Percentiles rank a stretch among this genome's conserved stretches.
Conservation (phyloP, 106 monocot species). For the Platanthera zijinensis region DNA sequence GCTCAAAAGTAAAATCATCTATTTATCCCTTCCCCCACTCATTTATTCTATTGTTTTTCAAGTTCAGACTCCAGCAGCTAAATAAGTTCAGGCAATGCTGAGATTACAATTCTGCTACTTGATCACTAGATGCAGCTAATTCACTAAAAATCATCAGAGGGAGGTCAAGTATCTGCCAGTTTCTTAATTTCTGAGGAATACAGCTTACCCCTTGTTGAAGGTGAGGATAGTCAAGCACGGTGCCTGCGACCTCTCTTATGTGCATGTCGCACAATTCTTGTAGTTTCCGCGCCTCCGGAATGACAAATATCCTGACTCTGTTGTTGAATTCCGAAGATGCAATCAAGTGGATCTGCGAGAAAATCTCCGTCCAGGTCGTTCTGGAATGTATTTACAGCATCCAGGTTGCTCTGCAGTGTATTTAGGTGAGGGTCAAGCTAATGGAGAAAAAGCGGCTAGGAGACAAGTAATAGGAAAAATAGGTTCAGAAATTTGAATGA, state of each 20-base stretch:
- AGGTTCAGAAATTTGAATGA: no score
- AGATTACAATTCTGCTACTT: background rate
- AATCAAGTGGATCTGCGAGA: background rate
- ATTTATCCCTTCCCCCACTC: no score
- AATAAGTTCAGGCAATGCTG: background rate
- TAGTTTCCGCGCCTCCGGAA: background rate
- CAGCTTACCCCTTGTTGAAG: background rate
- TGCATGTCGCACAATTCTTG: background rate
- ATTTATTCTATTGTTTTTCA: no score
- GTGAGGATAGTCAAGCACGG: background rate
- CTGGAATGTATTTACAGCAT: background rate
- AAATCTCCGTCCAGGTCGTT: background rate
- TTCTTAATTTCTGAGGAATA: background rate
- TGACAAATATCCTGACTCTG: background rate
- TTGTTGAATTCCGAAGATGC: background rate
- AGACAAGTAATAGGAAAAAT: no score
- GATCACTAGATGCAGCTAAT: background rate
- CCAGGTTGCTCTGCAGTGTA: background rate
- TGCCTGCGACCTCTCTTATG: background rate
- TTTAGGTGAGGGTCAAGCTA: background rate
- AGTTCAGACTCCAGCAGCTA: background rate
- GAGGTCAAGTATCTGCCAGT: background rate
- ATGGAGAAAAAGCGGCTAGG: no score
- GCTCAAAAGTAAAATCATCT: no score
- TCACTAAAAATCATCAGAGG: background rate